Conservation (phyloP, 495 filamentous ascomycete genomes). For the Tuber calosporum region DNA sequence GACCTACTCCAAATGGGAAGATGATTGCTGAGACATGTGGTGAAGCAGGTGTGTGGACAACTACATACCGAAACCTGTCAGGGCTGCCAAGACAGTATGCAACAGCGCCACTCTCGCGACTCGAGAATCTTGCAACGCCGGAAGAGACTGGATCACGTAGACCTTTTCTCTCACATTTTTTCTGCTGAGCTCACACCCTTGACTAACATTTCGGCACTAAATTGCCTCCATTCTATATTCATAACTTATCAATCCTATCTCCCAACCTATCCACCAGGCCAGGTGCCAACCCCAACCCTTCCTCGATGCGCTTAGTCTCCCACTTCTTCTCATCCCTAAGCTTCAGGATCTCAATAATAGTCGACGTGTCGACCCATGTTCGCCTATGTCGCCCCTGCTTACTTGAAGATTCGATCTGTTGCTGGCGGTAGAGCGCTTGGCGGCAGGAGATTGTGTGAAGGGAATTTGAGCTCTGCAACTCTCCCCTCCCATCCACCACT, state of each 20-base stretch:
- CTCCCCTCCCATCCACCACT: background rate
- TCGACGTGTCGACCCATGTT: slow-evolving; percentile 26
- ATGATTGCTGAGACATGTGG: no score
- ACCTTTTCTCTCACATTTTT: background rate
- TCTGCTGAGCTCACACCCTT: background rate
- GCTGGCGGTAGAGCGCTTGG: slow-evolving; percentile 25
- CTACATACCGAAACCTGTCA: no score
- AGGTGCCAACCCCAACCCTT: slow-evolving; percentile 24
- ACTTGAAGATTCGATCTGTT: slow-evolving; percentile 18
- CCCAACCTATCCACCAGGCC: slow-evolving; percentile 29
- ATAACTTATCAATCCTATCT: slow-evolving; percentile 25
- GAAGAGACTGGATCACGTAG: no score
- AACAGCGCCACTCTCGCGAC: no score
- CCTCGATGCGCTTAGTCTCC: slow-evolving; percentile 25
- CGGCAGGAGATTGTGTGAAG: slow-evolving; percentile 32
- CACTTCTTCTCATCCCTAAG: slow-evolving; percentile 27
- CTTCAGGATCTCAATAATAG: slow-evolving; percentile 28
- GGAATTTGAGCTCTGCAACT: slow-evolving; percentile 24
- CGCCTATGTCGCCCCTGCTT: slow-evolving; percentile 8
- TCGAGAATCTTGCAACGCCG: no score
- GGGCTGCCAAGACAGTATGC: no score
- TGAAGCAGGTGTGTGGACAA: no score
- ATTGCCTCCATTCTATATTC: slow-evolving; percentile 5
- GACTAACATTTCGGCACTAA: background rate
- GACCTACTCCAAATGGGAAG: no score